Evolutionary conservation across 2,329 filamentous ascomycete species (phyloP).

Genomic region (Phialophora verrucosa): DNA sequence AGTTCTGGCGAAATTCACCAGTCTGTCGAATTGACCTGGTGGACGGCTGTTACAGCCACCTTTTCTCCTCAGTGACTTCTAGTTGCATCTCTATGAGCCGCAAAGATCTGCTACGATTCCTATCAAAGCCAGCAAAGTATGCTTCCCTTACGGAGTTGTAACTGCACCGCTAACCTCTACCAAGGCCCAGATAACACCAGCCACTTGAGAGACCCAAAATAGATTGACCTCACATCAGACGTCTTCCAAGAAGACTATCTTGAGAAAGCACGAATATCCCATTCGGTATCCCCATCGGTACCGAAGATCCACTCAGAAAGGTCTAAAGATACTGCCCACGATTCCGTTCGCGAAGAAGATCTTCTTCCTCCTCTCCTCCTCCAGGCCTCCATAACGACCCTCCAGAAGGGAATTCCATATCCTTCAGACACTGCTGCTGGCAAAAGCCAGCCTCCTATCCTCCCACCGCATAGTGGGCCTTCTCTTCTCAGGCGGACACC

Average conservation of each 20-base stretch:
- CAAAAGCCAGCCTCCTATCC: conserved; percentile 77
- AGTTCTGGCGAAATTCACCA: conserved; percentile 32
- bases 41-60: conserved; percentile 25
- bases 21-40: conserved; percentile 6
- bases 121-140: conserved; percentile 93
- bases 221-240: conserved; percentile 33
- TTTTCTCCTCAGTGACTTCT: conserved; percentile 19
- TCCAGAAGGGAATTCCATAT: conserved; percentile 66
- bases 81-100: conserved; percentile 76
- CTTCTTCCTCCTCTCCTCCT: conserved; percentile 80
- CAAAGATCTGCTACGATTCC: conserved; percentile 87
- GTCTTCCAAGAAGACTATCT: conserved; percentile 61
- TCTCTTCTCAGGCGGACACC: conserved; percentile 93
- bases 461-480: conserved; percentile 79
- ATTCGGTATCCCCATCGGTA: conserved; percentile 71
- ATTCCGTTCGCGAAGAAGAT: conserved; percentile 87
- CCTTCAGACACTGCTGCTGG: conserved; percentile 69
- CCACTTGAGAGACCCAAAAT: conserved; percentile 36
- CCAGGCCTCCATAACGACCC: conserved; percentile 86
- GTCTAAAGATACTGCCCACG: conserved; percentile 70
- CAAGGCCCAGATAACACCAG: conserved; percentile 68
- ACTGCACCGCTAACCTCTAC: conserved; percentile 18
- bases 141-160: conserved; percentile 45
- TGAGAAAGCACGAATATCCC: conserved; percentile 71
- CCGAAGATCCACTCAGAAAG: conserved; percentile 59